Evolutionary conservation across 768 basidiomycete species (phyloP).

Genomic region (Pleurotus tuoliensis): DNA sequence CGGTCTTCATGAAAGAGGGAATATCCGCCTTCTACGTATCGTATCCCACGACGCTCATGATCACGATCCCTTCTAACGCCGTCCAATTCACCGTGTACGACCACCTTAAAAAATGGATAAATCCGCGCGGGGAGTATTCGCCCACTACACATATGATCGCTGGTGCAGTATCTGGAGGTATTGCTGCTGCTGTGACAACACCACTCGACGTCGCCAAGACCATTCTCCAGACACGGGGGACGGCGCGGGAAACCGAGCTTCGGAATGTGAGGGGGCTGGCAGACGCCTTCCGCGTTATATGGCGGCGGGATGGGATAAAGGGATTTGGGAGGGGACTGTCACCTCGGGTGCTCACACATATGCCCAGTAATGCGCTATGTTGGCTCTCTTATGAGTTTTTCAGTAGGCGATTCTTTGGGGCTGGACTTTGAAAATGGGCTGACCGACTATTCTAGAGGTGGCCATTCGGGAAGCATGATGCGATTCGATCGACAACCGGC

Average conservation of each 20-base stretch:
- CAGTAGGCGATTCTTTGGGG: constrained; percentile 56
- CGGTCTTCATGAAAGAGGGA: constrained; percentile 85
- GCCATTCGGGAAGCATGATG: constrained; percentile 4
- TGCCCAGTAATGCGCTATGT: constrained; percentile 95
- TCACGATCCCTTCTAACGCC: constrained; percentile 97
- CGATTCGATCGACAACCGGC: background rate
- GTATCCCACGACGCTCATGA: constrained; percentile 95
- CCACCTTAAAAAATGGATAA: constrained; percentile 80
- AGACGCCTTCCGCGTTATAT: constrained; percentile 88
- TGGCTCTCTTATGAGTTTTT: constrained; percentile 99
- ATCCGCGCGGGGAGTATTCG: constrained; percentile 84
- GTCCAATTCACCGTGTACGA: constrained; percentile 98
- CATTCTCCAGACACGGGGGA: constrained; percentile 90
- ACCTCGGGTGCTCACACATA: constrained; percentile 89
- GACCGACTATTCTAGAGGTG: constrained; percentile 7
- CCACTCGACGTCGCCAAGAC: constrained; percentile 98
- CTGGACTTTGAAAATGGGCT: background rate
- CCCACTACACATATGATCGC: constrained; percentile 91
- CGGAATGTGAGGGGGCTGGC: constrained; percentile 78
- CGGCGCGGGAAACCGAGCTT: constrained; percentile 82
- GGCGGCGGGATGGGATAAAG: constrained; percentile 76
- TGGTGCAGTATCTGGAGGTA: constrained; percentile 88
- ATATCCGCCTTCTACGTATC: constrained; percentile 94
- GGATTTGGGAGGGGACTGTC: constrained; percentile 87
- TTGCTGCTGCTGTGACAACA: constrained; percentile 94